phyloP scores from a whole-genome alignment of 352 stramenopile genomes.

The Phytopythium kandeliae region DNA sequence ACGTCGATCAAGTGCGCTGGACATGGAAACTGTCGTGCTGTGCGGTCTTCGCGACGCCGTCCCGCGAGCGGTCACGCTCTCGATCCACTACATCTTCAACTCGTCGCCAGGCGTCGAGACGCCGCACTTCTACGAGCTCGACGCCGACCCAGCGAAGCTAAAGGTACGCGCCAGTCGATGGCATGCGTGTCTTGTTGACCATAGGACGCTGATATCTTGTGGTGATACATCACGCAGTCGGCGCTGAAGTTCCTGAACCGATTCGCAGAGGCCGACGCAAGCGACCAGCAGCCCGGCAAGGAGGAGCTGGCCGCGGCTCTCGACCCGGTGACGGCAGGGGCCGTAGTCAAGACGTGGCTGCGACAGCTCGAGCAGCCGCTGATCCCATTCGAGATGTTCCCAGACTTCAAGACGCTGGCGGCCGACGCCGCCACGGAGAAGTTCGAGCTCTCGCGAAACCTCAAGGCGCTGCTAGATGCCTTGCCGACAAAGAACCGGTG shows the following conservation, averaged over 20 bases:
- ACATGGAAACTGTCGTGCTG: slow-evolving; percentile 44
- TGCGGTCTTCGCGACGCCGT: slow-evolving; percentile 35
- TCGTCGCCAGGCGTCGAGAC: slow-evolving; percentile 76
- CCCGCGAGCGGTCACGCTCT: slow-evolving; percentile 44
- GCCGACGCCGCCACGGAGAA: slow-evolving; percentile 28
- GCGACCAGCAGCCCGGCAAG: slow-evolving; percentile 40
- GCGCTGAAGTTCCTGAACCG: slow-evolving; percentile 64
- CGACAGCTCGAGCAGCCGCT: slow-evolving; percentile 59
- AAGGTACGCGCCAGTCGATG: slow-evolving; percentile 23
- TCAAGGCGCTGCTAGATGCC: slow-evolving; percentile 49
- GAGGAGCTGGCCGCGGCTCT: slow-evolving; percentile 54
- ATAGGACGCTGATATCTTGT: background rate
- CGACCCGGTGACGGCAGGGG: slow-evolving; percentile 50
- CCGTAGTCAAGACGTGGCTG: slow-evolving; percentile 59
- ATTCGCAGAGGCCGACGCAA: slow-evolving; percentile 24
- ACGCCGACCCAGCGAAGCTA: slow-evolving; percentile 39
- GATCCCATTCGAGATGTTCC: slow-evolving; percentile 57
- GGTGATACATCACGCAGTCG: slow-evolving; percentile 2
- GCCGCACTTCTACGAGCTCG: slow-evolving; percentile 58
- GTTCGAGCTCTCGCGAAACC: slow-evolving; percentile 50
- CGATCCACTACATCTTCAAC: slow-evolving; percentile 83
- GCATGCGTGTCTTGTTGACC: background rate
- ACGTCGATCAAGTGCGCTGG: slow-evolving; percentile 33
- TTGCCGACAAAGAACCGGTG: slow-evolving; percentile 69
- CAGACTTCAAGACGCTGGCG: slow-evolving; percentile 47